Conservation (phyloP, 768 basidiomycete species). For the Pleurotus djamor region DNA sequence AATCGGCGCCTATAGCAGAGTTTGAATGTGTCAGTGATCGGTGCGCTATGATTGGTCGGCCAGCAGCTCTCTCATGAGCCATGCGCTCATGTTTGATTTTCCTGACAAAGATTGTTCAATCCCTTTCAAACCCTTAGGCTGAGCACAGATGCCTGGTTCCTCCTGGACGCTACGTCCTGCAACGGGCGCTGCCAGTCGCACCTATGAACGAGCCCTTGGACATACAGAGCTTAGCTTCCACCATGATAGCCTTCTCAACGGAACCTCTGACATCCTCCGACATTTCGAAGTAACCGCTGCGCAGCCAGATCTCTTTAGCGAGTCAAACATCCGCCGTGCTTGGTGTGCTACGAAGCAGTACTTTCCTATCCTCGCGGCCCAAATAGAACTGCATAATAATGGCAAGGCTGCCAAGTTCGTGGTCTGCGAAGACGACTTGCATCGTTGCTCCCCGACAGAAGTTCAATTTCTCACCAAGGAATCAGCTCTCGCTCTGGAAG, state of each 20-base stretch:
- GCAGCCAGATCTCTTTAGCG: conserved; percentile 13
- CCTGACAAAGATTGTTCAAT: no score
- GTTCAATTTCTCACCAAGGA: conserved; percentile 29
- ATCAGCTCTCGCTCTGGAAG: conserved; percentile 30
- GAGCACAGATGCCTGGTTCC: neutral
- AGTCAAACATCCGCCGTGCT: conserved; percentile 32
- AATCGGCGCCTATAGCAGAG: neutral
- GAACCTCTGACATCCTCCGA: conserved; percentile 42
- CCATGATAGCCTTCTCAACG: conserved; percentile 36
- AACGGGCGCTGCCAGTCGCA: neutral
- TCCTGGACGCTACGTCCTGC: conserved; percentile 10
- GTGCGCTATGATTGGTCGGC: no score
- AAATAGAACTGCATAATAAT: conserved; percentile 27
- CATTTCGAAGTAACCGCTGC: conserved; percentile 26
- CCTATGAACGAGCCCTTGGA: conserved; percentile 37
- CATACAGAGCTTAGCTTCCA: conserved; percentile 36
- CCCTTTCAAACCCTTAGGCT: no score
- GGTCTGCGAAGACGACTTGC: conserved; percentile 35
- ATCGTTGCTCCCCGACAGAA: conserved; percentile 30
- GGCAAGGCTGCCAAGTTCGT: conserved; percentile 32
- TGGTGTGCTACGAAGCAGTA: conserved; percentile 47
- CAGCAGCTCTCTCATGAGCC: no score
- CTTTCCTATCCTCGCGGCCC: conserved; percentile 47
- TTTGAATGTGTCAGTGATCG: no score
- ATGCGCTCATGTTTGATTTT: no score